A percentile compares a stretch with the other conserved stretches of the same genome.
These are phyloP conservation scores for Agarophyton chilense DNA, from an alignment of 23 red algal genomes.

Conservation along the genomic window DNA sequence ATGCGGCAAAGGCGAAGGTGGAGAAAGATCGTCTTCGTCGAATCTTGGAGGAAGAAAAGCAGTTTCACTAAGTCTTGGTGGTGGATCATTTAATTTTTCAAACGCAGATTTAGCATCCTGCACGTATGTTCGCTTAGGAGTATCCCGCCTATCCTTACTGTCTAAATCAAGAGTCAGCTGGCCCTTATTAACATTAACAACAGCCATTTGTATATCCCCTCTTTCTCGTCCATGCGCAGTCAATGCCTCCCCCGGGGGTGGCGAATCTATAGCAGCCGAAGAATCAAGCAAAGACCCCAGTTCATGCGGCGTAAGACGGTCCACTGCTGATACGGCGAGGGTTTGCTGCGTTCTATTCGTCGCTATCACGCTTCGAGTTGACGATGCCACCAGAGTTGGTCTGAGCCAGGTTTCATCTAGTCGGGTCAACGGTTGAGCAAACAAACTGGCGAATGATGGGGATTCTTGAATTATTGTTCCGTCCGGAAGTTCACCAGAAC, in stretches of 20 bases:
- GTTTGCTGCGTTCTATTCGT: constrained; percentile 63
- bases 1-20: constrained; percentile 34
- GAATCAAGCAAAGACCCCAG: constrained; percentile 71
- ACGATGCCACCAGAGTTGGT: constrained; percentile 65
- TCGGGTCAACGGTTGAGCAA: constrained; percentile 20
- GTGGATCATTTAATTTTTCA: not conserved
- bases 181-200: constrained; percentile 31
- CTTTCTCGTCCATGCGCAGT: not conserved
- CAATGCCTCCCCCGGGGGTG: constrained; percentile 8
- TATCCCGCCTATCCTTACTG: not conserved
- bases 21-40: constrained; percentile 58
- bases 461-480: constrained; percentile 5
- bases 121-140: not conserved
- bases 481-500: not conserved
- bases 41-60: constrained; percentile 7
- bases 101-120: not conserved
- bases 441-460: constrained; percentile 6
- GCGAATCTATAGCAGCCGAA: constrained; percentile 44
- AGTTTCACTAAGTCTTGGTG: not conserved
- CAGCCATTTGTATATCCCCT: not conserved
- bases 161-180: constrained; percentile 30
- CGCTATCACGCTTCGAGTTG: constrained; percentile 50
- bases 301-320: constrained; percentile 63
- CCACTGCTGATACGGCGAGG: constrained; percentile 52
- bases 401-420: constrained; percentile 65